Base-by-base conservation (phyloP, 306 rosid genomes). In the Trifolium dubium region DNA sequence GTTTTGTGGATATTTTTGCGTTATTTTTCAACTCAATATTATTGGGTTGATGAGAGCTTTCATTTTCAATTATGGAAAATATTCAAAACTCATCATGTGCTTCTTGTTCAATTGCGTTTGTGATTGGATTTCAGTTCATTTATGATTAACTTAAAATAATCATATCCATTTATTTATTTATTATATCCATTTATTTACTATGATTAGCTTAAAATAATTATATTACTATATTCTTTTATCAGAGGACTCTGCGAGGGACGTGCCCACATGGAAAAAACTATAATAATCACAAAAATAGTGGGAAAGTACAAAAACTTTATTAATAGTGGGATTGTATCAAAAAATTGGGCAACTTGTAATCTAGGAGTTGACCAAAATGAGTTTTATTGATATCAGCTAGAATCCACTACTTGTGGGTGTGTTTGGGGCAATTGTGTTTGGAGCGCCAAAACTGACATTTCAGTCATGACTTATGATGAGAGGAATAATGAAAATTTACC, bases 41-140 rank as follows among this genome's bases (percentile, higher is more conserved):
- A 44, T 44, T 44, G 58, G 60, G 11, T 62, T 63, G 65, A 37
- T 8, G 10, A 18, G 40, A 34, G 11, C 40, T 59, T 50, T 50
- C 56, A 15, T 50, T 50, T 50, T 15, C 56, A 50, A 50, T 50
- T 50, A 50, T 14, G 40, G 40, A 37, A 30, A 18, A 31, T 28
- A 39, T 66, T 71, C 82, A 29, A 43, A 62, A 39, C 72, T 78
- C 77, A 15, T 47, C 77, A 15, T 47, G 28, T 11, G 23, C 29
- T 69, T 77, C 28, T 31, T 78, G 23, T 40, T 71, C 67, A 32
- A 15, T 62, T 62, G 44, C 28, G 59, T 49, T 15, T 47, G 18
- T 5, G 29, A 73, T 44, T 68, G 31, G 47, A 61, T 55, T 58
- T 43, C 56, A 15, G 28, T 51, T 15, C 56, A 11, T 44, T 11